These are phyloP conservation scores for Populus deltoides DNA, from an alignment of 345 rosid species.

Conservation along the genomic window DNA sequence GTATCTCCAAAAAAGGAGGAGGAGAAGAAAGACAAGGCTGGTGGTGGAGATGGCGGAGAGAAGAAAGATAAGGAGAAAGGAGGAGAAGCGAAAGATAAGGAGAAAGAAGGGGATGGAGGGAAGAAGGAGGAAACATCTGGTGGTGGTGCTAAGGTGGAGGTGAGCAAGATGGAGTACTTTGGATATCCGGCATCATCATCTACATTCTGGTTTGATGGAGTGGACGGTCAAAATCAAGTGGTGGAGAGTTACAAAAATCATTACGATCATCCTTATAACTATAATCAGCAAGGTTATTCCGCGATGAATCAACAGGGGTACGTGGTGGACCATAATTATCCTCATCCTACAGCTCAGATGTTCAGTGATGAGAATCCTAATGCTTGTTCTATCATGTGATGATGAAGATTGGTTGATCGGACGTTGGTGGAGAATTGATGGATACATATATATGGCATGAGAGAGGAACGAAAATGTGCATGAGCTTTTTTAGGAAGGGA, in stretches of 20 bases:
- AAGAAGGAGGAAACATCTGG: background rate
- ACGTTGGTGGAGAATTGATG: background rate
- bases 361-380: constrained; percentile 95
- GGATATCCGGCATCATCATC: constrained; percentile 28
- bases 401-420: background rate
- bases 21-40: constrained; percentile 8
- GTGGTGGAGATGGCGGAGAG: constrained; percentile 29
- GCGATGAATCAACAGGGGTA: constrained; percentile 25
- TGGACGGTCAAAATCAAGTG: constrained; percentile 34
- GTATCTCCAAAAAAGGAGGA: constrained; percentile 54
- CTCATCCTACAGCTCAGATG: constrained; percentile 59
- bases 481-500: constrained; percentile 15
- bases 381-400: constrained; percentile 71
- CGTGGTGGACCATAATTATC: constrained; percentile 12
- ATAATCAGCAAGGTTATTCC: constrained; percentile 7
- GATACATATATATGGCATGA: background rate
- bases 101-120: constrained; percentile 10
- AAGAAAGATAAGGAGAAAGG: constrained; percentile 37
- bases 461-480: background rate
- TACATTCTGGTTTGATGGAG: constrained; percentile 42
- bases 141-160: constrained; percentile 28
- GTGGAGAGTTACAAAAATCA: constrained; percentile 21
- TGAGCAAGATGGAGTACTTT: constrained; percentile 31
- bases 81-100: constrained; percentile 27
- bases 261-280: constrained; percentile 18